Conservation (phyloP, 495 filamentous ascomycete genomes). For the Melanomma pulvis-pyrius region DNA sequence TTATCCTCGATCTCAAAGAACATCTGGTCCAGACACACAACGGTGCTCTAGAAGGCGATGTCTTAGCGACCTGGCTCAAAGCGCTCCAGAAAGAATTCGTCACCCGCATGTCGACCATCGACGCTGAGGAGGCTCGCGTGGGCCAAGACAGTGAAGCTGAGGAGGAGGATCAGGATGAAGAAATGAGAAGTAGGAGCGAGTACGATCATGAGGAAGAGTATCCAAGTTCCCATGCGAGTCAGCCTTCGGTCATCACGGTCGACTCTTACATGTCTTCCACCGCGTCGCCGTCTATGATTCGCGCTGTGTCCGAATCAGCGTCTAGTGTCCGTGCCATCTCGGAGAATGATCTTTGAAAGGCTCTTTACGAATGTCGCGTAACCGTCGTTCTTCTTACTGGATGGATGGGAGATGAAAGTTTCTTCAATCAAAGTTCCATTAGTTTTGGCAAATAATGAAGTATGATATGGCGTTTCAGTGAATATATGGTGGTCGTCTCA, state of each 20-base stretch:
- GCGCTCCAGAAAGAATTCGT: slow-evolving; percentile 79
- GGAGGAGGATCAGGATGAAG: neutral
- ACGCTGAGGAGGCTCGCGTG: slow-evolving; percentile 42
- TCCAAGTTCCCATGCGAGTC: slow-evolving; percentile 7
- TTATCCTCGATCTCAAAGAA: slow-evolving; percentile 75
- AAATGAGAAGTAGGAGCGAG: neutral
- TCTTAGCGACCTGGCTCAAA: slow-evolving; percentile 65
- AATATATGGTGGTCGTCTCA: too few species aligned
- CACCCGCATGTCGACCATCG: slow-evolving; percentile 66
- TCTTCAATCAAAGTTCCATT: too few species aligned
- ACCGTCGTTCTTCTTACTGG: neutral
- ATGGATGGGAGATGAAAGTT: neutral
- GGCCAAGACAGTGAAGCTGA: slow-evolving; percentile 22
- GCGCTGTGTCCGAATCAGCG: neutral
- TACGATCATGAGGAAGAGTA: slow-evolving; percentile 5
- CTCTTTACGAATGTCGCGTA: neutral
- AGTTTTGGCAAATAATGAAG: too few species aligned
- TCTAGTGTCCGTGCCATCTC: neutral
- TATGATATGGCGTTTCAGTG: too few species aligned
- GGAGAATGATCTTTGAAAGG: slow-evolving; percentile 13
- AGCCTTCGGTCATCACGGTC: slow-evolving; percentile 23
- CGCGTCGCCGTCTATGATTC: neutral
- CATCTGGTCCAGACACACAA: slow-evolving; percentile 70
- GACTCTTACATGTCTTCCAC: slow-evolving; percentile 1
- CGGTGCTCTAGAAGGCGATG: slow-evolving; percentile 67